A percentile compares a stretch with the other conserved stretches of the same genome.
Evolutionary conservation across 352 stramenopile genomes (phyloP).

Genomic region (Phytopythium helicoides): DNA sequence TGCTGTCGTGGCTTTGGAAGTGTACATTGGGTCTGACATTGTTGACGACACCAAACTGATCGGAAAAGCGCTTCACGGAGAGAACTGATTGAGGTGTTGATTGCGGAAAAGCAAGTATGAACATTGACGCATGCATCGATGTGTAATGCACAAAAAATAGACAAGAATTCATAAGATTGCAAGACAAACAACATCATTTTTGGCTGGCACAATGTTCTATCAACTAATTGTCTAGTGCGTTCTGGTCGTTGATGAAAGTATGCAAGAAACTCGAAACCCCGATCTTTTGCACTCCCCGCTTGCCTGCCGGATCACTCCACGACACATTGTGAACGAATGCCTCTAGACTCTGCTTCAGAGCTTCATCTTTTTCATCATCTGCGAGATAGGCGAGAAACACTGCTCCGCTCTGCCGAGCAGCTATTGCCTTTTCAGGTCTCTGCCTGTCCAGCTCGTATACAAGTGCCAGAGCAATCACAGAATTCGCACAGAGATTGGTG

Average conservation of each 20-base stretch:
- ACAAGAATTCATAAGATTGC: not conserved
- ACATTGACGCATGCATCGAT: no score
- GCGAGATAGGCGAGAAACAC: constrained; percentile 57
- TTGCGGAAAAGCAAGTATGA: no score
- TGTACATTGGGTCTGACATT: no score
- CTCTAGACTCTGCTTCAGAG: constrained; percentile 63
- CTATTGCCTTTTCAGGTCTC: constrained; percentile 29
- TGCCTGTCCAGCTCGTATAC: constrained; percentile 70
- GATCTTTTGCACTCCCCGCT: constrained; percentile 70
- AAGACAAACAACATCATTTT: not conserved
- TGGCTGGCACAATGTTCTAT: not conserved
- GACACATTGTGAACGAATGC: constrained; percentile 68
- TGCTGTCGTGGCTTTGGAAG: no score
- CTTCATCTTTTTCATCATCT: constrained; percentile 28
- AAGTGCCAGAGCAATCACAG: constrained; percentile 43
- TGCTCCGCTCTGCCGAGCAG: constrained; percentile 39
- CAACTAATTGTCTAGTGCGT: constrained; percentile 33
- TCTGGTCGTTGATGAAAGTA: constrained; percentile 33
- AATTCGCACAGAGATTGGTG: constrained; percentile 54
- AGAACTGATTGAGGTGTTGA: no score
- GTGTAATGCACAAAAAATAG: no score
- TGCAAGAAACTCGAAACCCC: constrained; percentile 60
- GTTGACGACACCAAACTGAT: no score
- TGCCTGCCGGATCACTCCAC: constrained; percentile 65
- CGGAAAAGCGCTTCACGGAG: no score